Base-by-base conservation (phyloP, 306 rosid species). In the Medicago arabica region DNA sequence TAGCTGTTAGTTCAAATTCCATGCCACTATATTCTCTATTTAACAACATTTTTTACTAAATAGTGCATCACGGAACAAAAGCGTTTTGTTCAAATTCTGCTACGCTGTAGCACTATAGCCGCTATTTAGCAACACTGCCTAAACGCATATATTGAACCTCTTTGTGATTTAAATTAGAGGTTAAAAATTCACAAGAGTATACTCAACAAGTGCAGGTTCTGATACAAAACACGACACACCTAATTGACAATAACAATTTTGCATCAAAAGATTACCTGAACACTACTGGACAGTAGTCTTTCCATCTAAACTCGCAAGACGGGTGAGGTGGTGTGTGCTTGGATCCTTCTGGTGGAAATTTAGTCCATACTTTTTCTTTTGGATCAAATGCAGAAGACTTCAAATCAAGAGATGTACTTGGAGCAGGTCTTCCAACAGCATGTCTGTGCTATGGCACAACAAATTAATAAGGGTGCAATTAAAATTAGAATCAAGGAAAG, bases 371-470 rank as follows among this genome's bases (percentile, higher is more conserved):
- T 85, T 96, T 96, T 73, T 96, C 98, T 81, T 76, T 90, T 11
- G 98, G 97, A 86, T 96, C 98, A 62, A 96, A 96, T 58, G 97
- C 98, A 28, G 99, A 96, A 57, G 87, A 6, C 86, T 87, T 92
- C 75, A 96, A 83, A 80, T 96, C 99, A 81, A 91, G 96, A 55
- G 97, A 86, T 40, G 93, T 80, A 58, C 86, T 83, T 81, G 99
- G 99, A 84, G 97, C 99, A 44, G 99, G 99, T 89, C 98, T 88
- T 81, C 98, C 99, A 79, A 96, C 96, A 70, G 99, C 88, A 89
- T 96, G 99, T 84, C 99, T 95, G 96, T 75, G 91, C 94, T 89
- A 91, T 87, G 91, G 91, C 90, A 83, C 89, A 81, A 80, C 62
- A 81, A 83, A 90, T 83, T 85, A 86, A 83, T 82, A 78, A 80